phyloP scores from a whole-genome alignment of 2,329 filamentous ascomycete species.

The Didymella glomerata region DNA sequence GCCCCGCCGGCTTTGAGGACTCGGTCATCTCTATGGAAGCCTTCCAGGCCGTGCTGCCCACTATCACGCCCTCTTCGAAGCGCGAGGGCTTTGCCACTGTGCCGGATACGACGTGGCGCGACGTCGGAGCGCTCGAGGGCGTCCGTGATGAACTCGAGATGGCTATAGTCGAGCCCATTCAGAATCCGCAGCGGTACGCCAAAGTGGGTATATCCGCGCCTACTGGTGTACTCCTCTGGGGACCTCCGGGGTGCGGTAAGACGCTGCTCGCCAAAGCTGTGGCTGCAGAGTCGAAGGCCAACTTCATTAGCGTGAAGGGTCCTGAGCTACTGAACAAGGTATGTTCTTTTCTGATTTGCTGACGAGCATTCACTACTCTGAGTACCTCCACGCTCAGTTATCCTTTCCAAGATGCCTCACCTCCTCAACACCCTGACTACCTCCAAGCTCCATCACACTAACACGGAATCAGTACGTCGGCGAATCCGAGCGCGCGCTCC shows the following conservation, averaged over 20 bases:
- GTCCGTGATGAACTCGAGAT: slow-evolving; percentile 82
- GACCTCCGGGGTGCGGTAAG: slow-evolving; percentile 95
- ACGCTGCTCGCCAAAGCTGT: slow-evolving; percentile 96
- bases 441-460: slow-evolving; percentile 2
- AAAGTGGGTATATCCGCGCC: slow-evolving; percentile 80
- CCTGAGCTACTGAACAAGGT: slow-evolving; percentile 92
- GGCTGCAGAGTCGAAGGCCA: slow-evolving; percentile 92
- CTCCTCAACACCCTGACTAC: background rate
- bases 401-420: too few relatives aligned
- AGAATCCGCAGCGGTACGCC: slow-evolving; percentile 78
- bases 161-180: slow-evolving; percentile 90
- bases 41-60: slow-evolving; percentile 77
- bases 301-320: slow-evolving; percentile 98
- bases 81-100: slow-evolving; percentile 95
- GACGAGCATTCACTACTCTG: too few relatives aligned
- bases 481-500: slow-evolving; percentile 90
- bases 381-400: background rate
- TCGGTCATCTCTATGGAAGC: slow-evolving; percentile 70
- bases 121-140: slow-evolving; percentile 84
- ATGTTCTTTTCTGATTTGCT: too few relatives aligned
- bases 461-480: slow-evolving; percentile 74
- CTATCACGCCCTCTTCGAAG: slow-evolving; percentile 81
- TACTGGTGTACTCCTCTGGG: slow-evolving; percentile 92
- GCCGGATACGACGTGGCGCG: slow-evolving; percentile 89
- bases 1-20: slow-evolving; percentile 63